phyloP scores from a whole-genome alignment of 371 early-diverging fungal species.

The Mortierella sp. region DNA sequence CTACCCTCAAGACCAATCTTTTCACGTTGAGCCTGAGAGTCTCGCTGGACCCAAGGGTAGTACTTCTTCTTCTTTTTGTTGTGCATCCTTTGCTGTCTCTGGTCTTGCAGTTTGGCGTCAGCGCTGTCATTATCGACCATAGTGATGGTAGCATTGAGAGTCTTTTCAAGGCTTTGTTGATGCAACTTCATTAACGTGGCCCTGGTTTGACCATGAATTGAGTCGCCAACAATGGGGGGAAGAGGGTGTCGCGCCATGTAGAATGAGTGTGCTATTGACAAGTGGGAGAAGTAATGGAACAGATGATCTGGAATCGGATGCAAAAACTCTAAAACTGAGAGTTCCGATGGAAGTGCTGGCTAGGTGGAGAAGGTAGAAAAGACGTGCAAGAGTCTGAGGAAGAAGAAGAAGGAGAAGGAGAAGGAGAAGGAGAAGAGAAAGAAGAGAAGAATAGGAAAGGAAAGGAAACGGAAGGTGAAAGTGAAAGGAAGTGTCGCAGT shows the following conservation, averaged over 20 bases:
- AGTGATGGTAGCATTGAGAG: constrained; percentile 44
- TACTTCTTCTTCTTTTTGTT: constrained; percentile 57
- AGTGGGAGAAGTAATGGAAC: background rate
- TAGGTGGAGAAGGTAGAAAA: background rate
- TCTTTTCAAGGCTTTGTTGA: constrained; percentile 44
- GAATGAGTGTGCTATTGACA: background rate
- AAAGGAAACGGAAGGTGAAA: background rate
- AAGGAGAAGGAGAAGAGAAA: background rate
- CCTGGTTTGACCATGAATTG: constrained; percentile 48
- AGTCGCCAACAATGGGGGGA: constrained; percentile 33
- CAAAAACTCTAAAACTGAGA: background rate
- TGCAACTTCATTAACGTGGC: constrained; percentile 41
- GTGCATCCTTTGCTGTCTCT: constrained; percentile 27
- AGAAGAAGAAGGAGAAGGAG: background rate
- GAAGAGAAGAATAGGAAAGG: background rate
- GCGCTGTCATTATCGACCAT: constrained; percentile 27
- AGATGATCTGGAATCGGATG: background rate
- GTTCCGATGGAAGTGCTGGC: constrained; percentile 3
- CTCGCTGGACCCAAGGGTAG: constrained; percentile 55
- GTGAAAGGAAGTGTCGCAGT: background rate
- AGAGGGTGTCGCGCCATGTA: constrained; percentile 50
- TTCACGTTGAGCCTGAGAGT: constrained; percentile 43
- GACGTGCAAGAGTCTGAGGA: background rate
- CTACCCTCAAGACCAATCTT: constrained; percentile 52
- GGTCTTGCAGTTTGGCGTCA: background rate